phyloP scores from a whole-genome alignment of 2,329 filamentous ascomycete genomes.

The Penicillium paneum region DNA sequence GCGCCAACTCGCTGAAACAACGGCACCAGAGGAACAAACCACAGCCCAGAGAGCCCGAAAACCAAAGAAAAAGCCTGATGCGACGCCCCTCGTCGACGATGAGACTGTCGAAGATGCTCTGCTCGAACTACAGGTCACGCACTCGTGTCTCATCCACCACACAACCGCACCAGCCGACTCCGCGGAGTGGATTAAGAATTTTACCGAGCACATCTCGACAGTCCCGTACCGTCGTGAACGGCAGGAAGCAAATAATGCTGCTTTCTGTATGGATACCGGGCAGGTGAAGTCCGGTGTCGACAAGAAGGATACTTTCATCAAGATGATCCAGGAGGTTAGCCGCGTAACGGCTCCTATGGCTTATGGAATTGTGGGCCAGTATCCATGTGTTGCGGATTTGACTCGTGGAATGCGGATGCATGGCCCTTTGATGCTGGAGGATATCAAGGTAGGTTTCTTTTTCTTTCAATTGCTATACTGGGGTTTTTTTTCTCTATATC shows the following conservation, averaged over 20 bases:
- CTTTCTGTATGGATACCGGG: conserved; percentile 76
- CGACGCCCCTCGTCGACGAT: conserved; percentile 58
- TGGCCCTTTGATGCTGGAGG: conserved; percentile 62
- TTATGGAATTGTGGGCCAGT: conserved; percentile 63
- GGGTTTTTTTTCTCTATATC: neutral
- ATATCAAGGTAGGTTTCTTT: conserved; percentile 46
- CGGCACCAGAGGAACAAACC: conserved; percentile 24
- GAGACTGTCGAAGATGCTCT: conserved; percentile 68
- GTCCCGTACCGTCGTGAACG: conserved; percentile 62
- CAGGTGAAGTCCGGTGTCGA: conserved; percentile 70
- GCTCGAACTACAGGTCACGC: conserved; percentile 65
- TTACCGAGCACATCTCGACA: conserved; percentile 76
- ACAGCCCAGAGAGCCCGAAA: conserved; percentile 28
- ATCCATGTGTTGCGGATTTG: conserved; percentile 56
- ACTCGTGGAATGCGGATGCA: conserved; percentile 56
- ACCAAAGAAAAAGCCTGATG: conserved; percentile 40
- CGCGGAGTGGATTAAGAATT: conserved; percentile 67
- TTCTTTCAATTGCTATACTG: neutral
- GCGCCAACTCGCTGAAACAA: conserved; percentile 42
- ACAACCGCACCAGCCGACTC: conserved; percentile 60
- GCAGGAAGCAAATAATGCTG: conserved; percentile 48
- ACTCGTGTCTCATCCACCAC: conserved; percentile 68
- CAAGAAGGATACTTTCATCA: conserved; percentile 63
- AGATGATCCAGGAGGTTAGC: conserved; percentile 72
- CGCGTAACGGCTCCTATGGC: conserved; percentile 71